Evolutionary conservation across 306 rosid genomes (phyloP).

Genomic region (Dalbergia cultrata): DNA sequence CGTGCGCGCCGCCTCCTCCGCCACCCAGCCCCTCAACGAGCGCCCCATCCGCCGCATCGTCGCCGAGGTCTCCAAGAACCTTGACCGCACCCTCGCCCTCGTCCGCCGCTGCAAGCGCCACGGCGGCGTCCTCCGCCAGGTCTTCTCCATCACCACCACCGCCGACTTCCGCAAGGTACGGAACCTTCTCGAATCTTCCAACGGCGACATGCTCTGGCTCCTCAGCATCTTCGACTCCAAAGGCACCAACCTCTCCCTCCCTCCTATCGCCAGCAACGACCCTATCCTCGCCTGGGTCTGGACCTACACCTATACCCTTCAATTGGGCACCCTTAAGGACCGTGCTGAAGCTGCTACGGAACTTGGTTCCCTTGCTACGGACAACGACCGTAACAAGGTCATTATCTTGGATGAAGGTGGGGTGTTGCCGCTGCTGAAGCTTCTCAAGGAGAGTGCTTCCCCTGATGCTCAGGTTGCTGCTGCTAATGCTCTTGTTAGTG

Average conservation of each 20-base stretch:
- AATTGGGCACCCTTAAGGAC: conserved; percentile 75
- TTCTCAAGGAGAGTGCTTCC: conserved; percentile 65
- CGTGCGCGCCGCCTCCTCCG: conserved; percentile 57
- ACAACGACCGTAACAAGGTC: conserved; percentile 70
- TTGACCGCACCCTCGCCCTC: conserved; percentile 66
- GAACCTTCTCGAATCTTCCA: conserved; percentile 70
- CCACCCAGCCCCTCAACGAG: conserved; percentile 70
- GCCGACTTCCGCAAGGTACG: conserved; percentile 74
- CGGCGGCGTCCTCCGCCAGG: conserved; percentile 75
- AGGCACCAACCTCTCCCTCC: conserved; percentile 64
- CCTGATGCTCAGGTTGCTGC: conserved; percentile 83
- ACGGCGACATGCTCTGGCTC: conserved; percentile 83
- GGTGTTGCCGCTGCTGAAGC: conserved; percentile 70
- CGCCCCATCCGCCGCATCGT: conserved; percentile 77
- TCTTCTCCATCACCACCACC: conserved; percentile 71
- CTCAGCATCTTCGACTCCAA: conserved; percentile 70
- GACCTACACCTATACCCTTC: conserved; percentile 70
- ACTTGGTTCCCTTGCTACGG: conserved; percentile 62
- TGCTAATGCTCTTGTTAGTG: conserved; percentile 63
- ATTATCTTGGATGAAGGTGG: conserved; percentile 86
- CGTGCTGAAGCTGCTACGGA: conserved; percentile 73
- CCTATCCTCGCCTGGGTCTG: conserved; percentile 90
- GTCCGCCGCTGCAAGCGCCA: conserved; percentile 71
- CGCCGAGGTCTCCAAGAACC: conserved; percentile 64
- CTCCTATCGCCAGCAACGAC: conserved; percentile 83